A percentile compares a stretch with the other conserved stretches of the same genome.
Evolutionary conservation across 2,329 filamentous ascomycete genomes (phyloP).

Genomic region (Pseudohalonectria lignicola): DNA sequence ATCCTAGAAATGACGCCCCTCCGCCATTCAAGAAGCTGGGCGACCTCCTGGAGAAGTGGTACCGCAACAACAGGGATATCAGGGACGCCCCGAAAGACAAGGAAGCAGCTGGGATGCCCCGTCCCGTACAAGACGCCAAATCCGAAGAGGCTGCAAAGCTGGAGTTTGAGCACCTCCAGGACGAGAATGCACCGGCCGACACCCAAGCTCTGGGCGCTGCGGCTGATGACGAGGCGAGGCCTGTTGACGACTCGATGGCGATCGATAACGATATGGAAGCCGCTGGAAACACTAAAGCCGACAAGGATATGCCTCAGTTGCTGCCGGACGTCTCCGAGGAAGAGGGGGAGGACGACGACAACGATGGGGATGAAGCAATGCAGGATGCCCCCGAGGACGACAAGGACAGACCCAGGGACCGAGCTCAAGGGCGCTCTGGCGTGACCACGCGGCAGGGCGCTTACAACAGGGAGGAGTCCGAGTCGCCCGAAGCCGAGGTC

Average conservation of each 20-base stretch:
- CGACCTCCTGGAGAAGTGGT: conserved; percentile 86
- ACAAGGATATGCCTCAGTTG: conserved; percentile 15
- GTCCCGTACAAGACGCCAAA: not conserved
- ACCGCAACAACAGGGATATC: conserved; percentile 79
- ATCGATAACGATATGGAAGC: conserved; percentile 60
- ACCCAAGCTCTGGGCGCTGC: conserved; percentile 86
- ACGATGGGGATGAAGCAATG: conserved; percentile 24
- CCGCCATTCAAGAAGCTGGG: conserved; percentile 91
- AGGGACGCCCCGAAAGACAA: conserved; percentile 46
- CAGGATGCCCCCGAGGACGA: conserved; percentile 32
- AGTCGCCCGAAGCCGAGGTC: conserved; percentile 10
- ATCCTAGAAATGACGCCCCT: conserved; percentile 29
- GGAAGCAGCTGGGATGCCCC: too few species aligned
- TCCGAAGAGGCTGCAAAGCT: conserved; percentile 23
- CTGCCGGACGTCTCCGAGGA: conserved; percentile 40
- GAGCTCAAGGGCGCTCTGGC: conserved; percentile 46
- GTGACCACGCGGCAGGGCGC: conserved; percentile 50
- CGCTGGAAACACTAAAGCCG: conserved; percentile 19
- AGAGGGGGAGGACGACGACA: conserved; percentile 24
- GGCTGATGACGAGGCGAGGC: conserved; percentile 71
- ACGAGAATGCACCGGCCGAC: conserved; percentile 73
- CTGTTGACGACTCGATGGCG: conserved; percentile 81
- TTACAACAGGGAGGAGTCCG: conserved; percentile 36
- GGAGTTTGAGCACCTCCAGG: conserved; percentile 86
- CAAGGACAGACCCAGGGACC: too few species aligned